Percentiles rank a stretch among this genome's conserved stretches.
phyloP scores from a whole-genome alignment of 1,284 basidiomycete species.

The Cutaneotrichosporon sp. region DNA sequence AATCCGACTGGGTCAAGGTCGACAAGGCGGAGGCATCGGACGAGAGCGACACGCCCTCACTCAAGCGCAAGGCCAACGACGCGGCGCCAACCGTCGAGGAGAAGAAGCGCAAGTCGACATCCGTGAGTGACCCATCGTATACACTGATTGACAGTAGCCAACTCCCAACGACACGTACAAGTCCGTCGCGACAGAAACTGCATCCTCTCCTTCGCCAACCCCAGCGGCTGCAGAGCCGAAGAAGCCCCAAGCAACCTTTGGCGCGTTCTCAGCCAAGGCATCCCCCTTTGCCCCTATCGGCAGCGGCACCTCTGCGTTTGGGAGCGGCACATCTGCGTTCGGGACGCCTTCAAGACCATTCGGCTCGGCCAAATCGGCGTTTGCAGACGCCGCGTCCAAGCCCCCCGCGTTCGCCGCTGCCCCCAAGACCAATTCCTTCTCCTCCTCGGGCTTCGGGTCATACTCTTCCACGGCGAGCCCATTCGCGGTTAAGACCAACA shows the following conservation, averaged over 20 bases:
- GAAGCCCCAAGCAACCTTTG: constrained; percentile 50
- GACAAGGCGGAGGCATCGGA: constrained; percentile 18
- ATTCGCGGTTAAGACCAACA: constrained; percentile 30
- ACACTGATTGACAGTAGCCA: neutral
- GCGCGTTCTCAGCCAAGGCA: constrained; percentile 52
- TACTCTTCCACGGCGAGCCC: constrained; percentile 33
- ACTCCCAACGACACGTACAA: neutral
- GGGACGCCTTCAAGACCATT: too few species aligned
- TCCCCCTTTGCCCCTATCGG: constrained; percentile 33
- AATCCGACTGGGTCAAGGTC: constrained; percentile 19
- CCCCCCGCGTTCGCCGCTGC: constrained; percentile 10
- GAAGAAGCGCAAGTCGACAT: constrained; percentile 21
- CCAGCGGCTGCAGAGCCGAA: constrained; percentile 14
- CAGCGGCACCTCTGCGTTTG: neutral
- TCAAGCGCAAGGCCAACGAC: constrained; percentile 39
- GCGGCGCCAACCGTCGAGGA: constrained; percentile 24
- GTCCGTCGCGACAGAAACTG: too few species aligned
- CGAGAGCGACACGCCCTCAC: constrained; percentile 15
- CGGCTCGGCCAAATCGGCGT: constrained; percentile 1
- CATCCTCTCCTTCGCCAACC: neutral
- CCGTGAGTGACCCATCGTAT: constrained; percentile 10
- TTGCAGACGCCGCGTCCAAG: constrained; percentile 2
- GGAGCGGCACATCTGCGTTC: too few species aligned
- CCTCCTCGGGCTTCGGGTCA: constrained; percentile 31
- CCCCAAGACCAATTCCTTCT: constrained; percentile 21